Base-by-base conservation (phyloP, 257 asterid species). In the Nicotiana paniculata region DNA sequence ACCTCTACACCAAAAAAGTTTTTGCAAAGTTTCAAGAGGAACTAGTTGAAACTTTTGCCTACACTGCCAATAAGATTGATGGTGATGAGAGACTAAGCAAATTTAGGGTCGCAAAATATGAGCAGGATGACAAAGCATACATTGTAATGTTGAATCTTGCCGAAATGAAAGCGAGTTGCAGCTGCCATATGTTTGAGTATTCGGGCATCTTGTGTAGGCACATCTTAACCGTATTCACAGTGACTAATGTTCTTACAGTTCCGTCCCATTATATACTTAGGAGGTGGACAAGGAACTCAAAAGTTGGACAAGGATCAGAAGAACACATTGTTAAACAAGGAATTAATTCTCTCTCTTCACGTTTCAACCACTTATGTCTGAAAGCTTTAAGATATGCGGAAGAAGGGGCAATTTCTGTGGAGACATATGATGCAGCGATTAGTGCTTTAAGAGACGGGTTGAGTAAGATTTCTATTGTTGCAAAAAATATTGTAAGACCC, bases 161-260 rank as follows among this genome's bases (percentile, higher is more conserved):
- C 6, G 90, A 85, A 86, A 90, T 91, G 93, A 93, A 82, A 72
- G 93, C 95, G 69, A 87, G 88, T 89, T 93, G 97, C 87, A 92
- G 95, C 88, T 93, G 97, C 84, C 93, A 89, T 81, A 91, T 93
- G 97, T 90, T 93, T 86, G 96, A 93, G 91, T 91, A 91, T 84
- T 86, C 89, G 9, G 97, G 97, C 77, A 89, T 93, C 81, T 89
- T 93, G 21, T 91, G 97, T 58, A 85, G 97, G 79, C 97, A 93
- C 82, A 87, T 93, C 70, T 83, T 93, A 78, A 93, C 97, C 35
- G 97, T 93, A 43, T 93, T 93, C 85, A 90, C 96, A 21, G 97
- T 91, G 83, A 91, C 97, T 70, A 93, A 93, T 85, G 89, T 92
- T 86, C 93, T 90, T 51, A 90, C 90, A 4, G 86, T 91, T 86